Conservation (phyloP, 2,329 filamentous ascomycete genomes). For the Colletotrichum camelliae region DNA sequence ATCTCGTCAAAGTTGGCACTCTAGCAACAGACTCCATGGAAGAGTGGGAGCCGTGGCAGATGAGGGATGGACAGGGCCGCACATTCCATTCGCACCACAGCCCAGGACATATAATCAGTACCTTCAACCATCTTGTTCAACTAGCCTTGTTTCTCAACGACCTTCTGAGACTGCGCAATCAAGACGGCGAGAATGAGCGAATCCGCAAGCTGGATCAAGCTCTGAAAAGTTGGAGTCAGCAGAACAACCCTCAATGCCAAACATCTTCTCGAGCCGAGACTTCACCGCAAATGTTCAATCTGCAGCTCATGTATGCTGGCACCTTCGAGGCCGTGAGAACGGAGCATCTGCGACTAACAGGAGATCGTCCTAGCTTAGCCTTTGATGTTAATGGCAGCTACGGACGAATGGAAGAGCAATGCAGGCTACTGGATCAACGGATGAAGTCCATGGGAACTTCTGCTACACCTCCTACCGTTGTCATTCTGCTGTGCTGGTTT, state of each 20-base stretch:
- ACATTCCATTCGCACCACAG: background rate
- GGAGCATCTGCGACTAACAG: background rate
- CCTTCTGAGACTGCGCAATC: background rate
- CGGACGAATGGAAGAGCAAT: background rate
- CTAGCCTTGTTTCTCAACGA: background rate
- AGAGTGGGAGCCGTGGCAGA: slow-evolving; percentile 3
- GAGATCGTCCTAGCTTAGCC: too few relatives aligned
- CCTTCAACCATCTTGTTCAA: background rate
- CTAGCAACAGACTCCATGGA: background rate
- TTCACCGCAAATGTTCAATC: background rate
- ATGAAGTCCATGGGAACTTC: background rate
- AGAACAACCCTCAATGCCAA: background rate
- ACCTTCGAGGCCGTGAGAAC: background rate
- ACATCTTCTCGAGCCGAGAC: background rate
- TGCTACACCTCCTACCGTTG: background rate
- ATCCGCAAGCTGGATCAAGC: background rate
- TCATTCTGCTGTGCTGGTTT: background rate
- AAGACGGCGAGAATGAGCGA: background rate
- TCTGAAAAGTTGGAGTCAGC: background rate
- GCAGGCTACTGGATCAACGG: background rate
- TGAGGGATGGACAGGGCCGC: background rate
- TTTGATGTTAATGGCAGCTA: background rate
- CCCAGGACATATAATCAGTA: background rate
- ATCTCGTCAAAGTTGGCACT: background rate
- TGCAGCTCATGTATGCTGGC: background rate